Evolutionary conservation across 306 rosid species (phyloP), one percentile per base, ranked within the genome.

Genomic region (Cicer yamashitae): DNA sequence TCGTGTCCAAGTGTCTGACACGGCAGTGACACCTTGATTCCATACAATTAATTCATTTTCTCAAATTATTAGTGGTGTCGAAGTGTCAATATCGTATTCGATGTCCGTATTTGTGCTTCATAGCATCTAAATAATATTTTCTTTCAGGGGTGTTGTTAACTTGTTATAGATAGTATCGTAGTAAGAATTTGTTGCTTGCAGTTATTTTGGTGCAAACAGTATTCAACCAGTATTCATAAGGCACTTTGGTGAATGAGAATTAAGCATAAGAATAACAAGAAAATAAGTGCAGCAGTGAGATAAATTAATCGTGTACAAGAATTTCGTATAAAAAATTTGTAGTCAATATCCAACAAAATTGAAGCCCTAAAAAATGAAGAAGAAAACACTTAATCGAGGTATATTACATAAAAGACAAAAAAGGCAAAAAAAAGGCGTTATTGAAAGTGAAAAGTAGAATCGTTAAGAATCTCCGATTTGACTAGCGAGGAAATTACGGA

Each of bases 391-490:
- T 47, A 60, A 70, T 52, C 43, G 7, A 11, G 77, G 5, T 30
- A 30, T 30, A 25, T 14, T 40, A 15, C 57, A 8, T 2, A 57
- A 15, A 9, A 22, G 48, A 45, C 3, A 13, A 2, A 17, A 72
- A 6, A 1, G 4, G 3, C 3, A 22, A 2, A 25, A 25, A 61
- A 59, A 53, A 50, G 38, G 2, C 4, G 34, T 9, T 10, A 54
- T 30, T 66, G 15, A 53, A 54, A 67, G 60, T 17, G 65, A 62
- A 70, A 79, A 66, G 62, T 45, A 25, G 66, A 80, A 80, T 74
- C 43, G 48, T 11, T 15, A 54, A 65, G 58, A 79, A 8, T 3
- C 30, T 67, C 25, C 8, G 40, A 15, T 53, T 15, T 12, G 40
- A 58, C 9, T 54, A 25, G 18, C 2, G 57, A 43, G 6, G 37